Percentiles rank a stretch among this genome's conserved stretches.
These are phyloP conservation scores for Podospora australis DNA, from an alignment of 495 filamentous ascomycete genomes.

Conservation along the genomic window DNA sequence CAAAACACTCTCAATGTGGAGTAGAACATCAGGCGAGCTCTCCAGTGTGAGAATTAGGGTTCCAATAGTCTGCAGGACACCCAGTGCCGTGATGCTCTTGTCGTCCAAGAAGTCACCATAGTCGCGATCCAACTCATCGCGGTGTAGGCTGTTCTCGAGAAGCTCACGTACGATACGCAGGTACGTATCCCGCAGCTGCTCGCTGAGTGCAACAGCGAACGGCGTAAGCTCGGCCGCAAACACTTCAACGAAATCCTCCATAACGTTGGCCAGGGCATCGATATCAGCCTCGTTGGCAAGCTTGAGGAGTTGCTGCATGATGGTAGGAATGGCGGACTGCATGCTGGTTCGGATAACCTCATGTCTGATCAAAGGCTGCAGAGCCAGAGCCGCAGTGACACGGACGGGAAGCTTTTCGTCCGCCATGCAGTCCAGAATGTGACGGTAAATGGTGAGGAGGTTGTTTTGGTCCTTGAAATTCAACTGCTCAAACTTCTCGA, in stretches of 20 bases:
- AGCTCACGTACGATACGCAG: conserved; percentile 89
- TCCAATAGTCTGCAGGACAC: conserved; percentile 94
- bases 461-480: conserved; percentile 95
- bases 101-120: conserved; percentile 92
- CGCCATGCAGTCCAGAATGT: conserved; percentile 95
- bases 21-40: conserved; percentile 88
- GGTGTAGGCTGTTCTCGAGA: conserved; percentile 72
- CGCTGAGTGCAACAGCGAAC: conserved; percentile 94
- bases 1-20: conserved; percentile 88
- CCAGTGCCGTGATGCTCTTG: conserved; percentile 95
- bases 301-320: conserved; percentile 98
- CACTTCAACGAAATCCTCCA: conserved; percentile 99
- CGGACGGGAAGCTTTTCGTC: conserved; percentile 85
- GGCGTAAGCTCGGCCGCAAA: conserved; percentile 93
- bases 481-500: conserved; percentile 95
- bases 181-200: conserved; percentile 95
- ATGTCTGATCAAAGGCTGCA: conserved; percentile 93
- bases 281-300: conserved; percentile 94
- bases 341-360: conserved; percentile 88
- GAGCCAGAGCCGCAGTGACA: conserved; percentile 87
- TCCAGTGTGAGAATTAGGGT: conserved; percentile 94
- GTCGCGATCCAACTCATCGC: conserved; percentile 63
- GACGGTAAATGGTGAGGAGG: conserved; percentile 88
- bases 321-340: conserved; percentile 98
- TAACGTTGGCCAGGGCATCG: conserved; percentile 93